A percentile compares a stretch with the other conserved stretches of the same genome.
Evolutionary conservation across 2,329 filamentous ascomycete genomes (phyloP).

Genomic region (Fusarium aywerte): DNA sequence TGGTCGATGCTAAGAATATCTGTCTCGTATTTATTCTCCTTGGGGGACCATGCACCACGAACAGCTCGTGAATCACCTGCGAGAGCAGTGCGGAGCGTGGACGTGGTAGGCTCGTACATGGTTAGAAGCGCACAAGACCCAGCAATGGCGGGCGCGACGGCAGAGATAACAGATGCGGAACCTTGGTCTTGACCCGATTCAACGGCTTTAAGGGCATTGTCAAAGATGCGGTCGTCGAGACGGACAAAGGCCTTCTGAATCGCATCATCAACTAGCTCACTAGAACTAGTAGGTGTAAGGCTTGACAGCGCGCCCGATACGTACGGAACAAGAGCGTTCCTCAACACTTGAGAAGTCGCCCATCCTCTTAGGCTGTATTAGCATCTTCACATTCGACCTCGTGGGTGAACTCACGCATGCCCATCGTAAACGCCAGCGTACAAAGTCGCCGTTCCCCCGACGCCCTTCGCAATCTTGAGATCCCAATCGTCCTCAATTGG

Average conservation of each 20-base stretch:
- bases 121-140: conserved; percentile 74
- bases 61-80: conserved; percentile 76
- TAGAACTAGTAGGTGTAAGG: conserved; percentile 50
- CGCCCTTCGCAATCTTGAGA: conserved; percentile 47
- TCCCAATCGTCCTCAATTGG: conserved; percentile 53
- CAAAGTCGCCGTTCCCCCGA: conserved; percentile 45
- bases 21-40: conserved; percentile 59
- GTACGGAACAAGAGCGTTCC: conserved; percentile 55
- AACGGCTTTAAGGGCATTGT: conserved; percentile 49
- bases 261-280: conserved; percentile 61
- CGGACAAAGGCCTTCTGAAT: conserved; percentile 68
- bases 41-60: conserved; percentile 60
- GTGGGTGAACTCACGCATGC: conserved; percentile 54
- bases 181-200: conserved; percentile 45
- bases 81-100: conserved; percentile 70
- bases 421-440: conserved; percentile 60
- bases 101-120: conserved; percentile 66
- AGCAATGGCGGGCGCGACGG: conserved; percentile 52
- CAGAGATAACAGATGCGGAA: conserved; percentile 44
- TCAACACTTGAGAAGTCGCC: conserved; percentile 55
- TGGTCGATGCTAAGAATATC: conserved; percentile 71
- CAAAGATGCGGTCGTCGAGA: conserved; percentile 67
- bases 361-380: conserved; percentile 49
- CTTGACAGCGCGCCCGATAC: conserved; percentile 52
- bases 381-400: background rate